Evolutionary conservation across 2,329 filamentous ascomycete species (phyloP), one percentile per base, ranked within the genome.

Genomic region (Corinectria fuckeliana): DNA sequence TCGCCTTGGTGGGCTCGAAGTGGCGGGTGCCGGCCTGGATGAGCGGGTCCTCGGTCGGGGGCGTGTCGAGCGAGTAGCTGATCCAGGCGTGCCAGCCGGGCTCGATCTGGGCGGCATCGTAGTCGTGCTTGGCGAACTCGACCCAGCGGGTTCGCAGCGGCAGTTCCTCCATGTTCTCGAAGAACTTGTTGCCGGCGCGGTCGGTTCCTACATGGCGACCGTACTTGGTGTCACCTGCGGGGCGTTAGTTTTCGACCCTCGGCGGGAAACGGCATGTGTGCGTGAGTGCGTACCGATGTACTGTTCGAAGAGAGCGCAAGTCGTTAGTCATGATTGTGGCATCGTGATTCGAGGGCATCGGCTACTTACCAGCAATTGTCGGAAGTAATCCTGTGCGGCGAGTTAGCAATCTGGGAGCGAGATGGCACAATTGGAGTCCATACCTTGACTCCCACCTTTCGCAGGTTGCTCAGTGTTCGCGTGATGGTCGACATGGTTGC

Each of bases 81-180:
- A 99, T 93, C 95, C 95, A 99, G 26, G 91, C 92, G 80, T 98
- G 95, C 95, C 95, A 99, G 78, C 94, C 91, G 50, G 94, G 93
- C 79, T 98, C 94, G 71, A 97, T 91, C 54, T 97, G 92, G 59
- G 87, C 86, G 63, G 91, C 82, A 71, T 95, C 91, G 74, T 84
- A 91, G 77, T 98, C 92, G 71, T 91, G 84, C 77, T 91, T 85
- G 81, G 92, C 94, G 84, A 96, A 99, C 79, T 98, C 93, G 65
- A 99, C 91, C 95, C 96, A 99, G 83, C 93, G 88, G 70, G 93
- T 97, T 73, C 94, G 91, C 72, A 97, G 93, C 58, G 95, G 95
- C 60, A 99, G 85, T 78, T 99, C 95, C 76, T 98, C 93, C 73
- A 87, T 79, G 83, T 99, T 97, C 85, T 99, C 95, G 77, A 87